phyloP scores from a whole-genome alignment of 1,284 basidiomycete genomes.

The Fomitiporia mediterranea region DNA sequence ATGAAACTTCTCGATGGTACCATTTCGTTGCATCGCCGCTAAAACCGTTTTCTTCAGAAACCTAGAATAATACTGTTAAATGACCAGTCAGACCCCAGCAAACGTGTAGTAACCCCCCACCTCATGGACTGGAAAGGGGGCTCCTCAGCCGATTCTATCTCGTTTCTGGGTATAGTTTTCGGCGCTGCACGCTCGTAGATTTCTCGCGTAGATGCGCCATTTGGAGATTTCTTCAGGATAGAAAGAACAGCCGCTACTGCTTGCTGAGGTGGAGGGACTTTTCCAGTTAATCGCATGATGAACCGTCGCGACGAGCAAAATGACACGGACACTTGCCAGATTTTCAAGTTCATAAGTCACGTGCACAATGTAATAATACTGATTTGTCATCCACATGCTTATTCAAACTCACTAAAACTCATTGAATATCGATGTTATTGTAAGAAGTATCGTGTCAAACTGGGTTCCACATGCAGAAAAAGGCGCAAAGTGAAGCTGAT shows the following conservation, averaged over 20 bases:
- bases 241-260: slow-evolving; percentile 7
- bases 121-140: slow-evolving; percentile 5
- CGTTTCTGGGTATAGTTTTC: not conserved
- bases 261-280: slow-evolving; percentile 9
- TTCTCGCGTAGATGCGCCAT: slow-evolving; percentile 13
- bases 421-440: no score
- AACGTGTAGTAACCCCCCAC: not conserved
- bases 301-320: no score
- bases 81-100: no score
- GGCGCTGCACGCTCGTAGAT: slow-evolving; percentile 7
- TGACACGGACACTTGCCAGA: no score
- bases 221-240: not conserved
- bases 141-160: not conserved
- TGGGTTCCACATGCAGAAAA: no score
- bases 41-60: slow-evolving; percentile 15
- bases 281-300: slow-evolving; percentile 14
- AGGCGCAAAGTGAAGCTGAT: no score
- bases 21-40: slow-evolving; percentile 1
- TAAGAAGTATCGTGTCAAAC: no score
- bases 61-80: not conserved
- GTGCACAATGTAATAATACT: no score
- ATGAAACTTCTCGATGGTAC: slow-evolving; percentile 12
- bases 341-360: no score
- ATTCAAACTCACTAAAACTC: no score
- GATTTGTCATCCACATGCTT: no score